These are phyloP conservation scores for Mycena amicta DNA, from an alignment of 768 basidiomycete genomes.

Conservation along the genomic window DNA sequence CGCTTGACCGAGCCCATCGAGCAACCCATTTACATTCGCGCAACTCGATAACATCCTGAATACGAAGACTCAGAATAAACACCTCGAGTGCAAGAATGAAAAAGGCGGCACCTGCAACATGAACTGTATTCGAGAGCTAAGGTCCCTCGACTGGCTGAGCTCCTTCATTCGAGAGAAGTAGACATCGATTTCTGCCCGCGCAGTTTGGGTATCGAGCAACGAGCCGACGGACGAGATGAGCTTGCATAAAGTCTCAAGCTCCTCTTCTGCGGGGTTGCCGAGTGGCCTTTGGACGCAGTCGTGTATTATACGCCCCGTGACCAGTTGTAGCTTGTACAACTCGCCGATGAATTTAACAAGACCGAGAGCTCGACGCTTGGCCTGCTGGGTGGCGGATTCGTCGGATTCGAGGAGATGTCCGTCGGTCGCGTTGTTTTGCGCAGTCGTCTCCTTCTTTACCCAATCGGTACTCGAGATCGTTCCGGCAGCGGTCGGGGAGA, in stretches of 20 bases:
- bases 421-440: slow-evolving; percentile 81
- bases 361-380: slow-evolving; percentile 95
- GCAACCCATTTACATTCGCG: slow-evolving; percentile 81
- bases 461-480: slow-evolving; percentile 97
- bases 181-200: slow-evolving; percentile 84
- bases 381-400: slow-evolving; percentile 94
- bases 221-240: slow-evolving; percentile 87
- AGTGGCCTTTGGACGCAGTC: slow-evolving; percentile 96
- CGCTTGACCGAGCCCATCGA: too few relatives aligned
- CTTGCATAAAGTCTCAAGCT: slow-evolving; percentile 95
- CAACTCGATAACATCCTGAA: slow-evolving; percentile 87
- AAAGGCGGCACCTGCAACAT: slow-evolving; percentile 78
- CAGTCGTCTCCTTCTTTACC: slow-evolving; percentile 87
- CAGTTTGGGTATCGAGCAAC: slow-evolving; percentile 78
- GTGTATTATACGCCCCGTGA: slow-evolving; percentile 97
- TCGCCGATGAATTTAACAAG: slow-evolving; percentile 98
- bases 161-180: slow-evolving; percentile 92
- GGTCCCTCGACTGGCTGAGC: slow-evolving; percentile 69
- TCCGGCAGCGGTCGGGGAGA: slow-evolving; percentile 93
- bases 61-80: too few relatives aligned
- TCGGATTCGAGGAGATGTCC: slow-evolving; percentile 77
- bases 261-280: slow-evolving; percentile 94
- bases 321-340: slow-evolving; percentile 97
- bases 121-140: slow-evolving; percentile 87
- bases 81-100: background rate